Percentiles rank a stretch among this genome's conserved stretches.
Evolutionary conservation across 345 rosid species (phyloP).

Genomic region (Euphorbia lathyris): DNA sequence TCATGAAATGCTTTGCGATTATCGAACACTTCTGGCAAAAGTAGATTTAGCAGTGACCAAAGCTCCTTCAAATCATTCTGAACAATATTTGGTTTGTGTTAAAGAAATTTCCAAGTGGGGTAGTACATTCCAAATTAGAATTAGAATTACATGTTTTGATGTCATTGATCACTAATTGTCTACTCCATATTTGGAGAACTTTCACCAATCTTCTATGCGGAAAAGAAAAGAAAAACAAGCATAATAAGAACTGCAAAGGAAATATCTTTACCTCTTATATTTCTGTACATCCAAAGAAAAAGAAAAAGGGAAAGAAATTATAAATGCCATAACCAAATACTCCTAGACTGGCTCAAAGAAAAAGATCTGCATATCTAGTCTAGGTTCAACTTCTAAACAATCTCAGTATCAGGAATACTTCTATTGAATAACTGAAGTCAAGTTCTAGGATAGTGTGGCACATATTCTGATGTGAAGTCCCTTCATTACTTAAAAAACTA

Average conservation of each 20-base stretch:
- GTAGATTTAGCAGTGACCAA: slow-evolving; percentile 98
- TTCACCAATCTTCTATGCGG: neutral
- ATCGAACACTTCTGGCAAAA: slow-evolving; percentile 98
- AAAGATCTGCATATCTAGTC: slow-evolving; percentile 2
- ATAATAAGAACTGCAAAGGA: neutral
- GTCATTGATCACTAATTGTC: neutral
- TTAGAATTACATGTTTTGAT: neutral
- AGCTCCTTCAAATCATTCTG: slow-evolving; percentile 99
- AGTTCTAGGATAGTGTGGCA: neutral
- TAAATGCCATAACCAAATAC: neutral
- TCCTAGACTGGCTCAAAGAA: neutral
- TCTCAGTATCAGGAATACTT: slow-evolving; percentile 3
- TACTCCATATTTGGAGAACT: neutral
- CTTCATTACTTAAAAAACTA: neutral
- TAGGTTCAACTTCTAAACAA: neutral
- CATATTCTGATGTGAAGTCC: neutral
- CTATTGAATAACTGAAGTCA: neutral
- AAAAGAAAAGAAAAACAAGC: neutral
- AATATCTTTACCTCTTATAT: neutral
- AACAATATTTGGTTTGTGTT: neutral
- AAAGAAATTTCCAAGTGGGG: neutral
- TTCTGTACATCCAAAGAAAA: neutral
- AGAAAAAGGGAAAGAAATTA: neutral
- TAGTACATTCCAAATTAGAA: neutral
- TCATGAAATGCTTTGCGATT: slow-evolving; percentile 99